Base-by-base conservation (phyloP, 2,329 filamentous ascomycete genomes). In the Ascochyta fabae region DNA sequence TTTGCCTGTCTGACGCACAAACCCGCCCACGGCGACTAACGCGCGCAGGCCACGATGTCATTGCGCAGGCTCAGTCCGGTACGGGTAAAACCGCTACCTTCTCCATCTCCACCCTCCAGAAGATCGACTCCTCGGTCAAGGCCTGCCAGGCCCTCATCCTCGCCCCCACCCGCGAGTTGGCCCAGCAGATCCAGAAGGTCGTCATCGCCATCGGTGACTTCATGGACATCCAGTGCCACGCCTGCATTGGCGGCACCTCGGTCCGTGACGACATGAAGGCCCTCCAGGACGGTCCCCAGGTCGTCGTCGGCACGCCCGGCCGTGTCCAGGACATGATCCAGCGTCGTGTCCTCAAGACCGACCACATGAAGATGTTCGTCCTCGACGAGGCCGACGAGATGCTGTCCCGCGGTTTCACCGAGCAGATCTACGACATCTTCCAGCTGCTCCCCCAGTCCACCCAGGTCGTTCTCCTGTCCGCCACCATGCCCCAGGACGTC, bases 381-480 rank as follows among this genome's bases (percentile, higher is more conserved):
- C 91, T 99, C 71, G 95, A 99, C 78, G 95, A 99, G 85, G 95
- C 95, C 74, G 95, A 99, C 79, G 95, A 99, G 83, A 97, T 99
- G 91, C 88, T 99, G 83, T 96, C 92, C 77, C 94, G 94, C 76
- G 95, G 95, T 86, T 99, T 99, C 88, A 96, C 93, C 74, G 95
- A 99, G 85, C 95, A 99, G 85, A 99, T 99, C 84, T 99, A 99
- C 86, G 95, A 99, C 81, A 96, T 99, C 83, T 99, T 97, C 89
- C 94, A 96, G 83, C 91, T 97, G 60, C 90, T 99, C 51, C 95
- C 95, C 55, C 95, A 96, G 83, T 93, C 92, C 62, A 99, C 94
- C 77, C 95, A 99, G 86, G 95, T 99, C 67, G 94, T 98, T 69
- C 91, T 99, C 56, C 88, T 99, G 53, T 98, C 95, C 58, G 95